Conservation (phyloP, 2,329 filamentous ascomycete genomes). For the Xylariaceae sp. region DNA sequence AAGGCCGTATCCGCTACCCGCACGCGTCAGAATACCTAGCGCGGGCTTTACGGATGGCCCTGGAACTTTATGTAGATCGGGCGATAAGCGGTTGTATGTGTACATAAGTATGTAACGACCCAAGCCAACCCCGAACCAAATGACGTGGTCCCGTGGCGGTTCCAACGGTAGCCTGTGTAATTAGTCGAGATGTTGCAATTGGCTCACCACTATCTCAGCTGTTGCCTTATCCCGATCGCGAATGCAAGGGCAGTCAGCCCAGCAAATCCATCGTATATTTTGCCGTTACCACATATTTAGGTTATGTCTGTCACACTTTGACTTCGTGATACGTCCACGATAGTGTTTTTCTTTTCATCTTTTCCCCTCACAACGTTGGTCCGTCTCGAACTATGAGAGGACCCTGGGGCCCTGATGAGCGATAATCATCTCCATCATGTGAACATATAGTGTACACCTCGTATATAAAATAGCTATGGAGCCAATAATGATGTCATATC, state of each 20-base stretch:
- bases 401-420: neutral
- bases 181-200: neutral
- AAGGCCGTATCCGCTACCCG: neutral
- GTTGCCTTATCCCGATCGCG: neutral
- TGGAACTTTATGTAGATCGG: neutral
- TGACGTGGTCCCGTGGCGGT: neutral
- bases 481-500: conserved; percentile 18
- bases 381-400: neutral
- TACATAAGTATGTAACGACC: neutral
- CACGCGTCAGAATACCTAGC: neutral
- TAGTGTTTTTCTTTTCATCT: neutral
- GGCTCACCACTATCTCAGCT: neutral
- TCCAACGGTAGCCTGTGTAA: neutral
- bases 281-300: neutral
- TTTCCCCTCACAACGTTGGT: neutral
- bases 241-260: neutral
- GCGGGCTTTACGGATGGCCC: neutral
- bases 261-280: too few species aligned
- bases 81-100: neutral
- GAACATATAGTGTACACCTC: neutral
- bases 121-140: neutral
- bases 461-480: neutral
- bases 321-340: neutral
- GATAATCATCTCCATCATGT: neutral
- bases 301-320: neutral